Evolutionary conservation across 176 grass and related monocot genomes (phyloP), one percentile per base, ranked within the genome.

Genomic region (Alopecurus myosuroides): DNA sequence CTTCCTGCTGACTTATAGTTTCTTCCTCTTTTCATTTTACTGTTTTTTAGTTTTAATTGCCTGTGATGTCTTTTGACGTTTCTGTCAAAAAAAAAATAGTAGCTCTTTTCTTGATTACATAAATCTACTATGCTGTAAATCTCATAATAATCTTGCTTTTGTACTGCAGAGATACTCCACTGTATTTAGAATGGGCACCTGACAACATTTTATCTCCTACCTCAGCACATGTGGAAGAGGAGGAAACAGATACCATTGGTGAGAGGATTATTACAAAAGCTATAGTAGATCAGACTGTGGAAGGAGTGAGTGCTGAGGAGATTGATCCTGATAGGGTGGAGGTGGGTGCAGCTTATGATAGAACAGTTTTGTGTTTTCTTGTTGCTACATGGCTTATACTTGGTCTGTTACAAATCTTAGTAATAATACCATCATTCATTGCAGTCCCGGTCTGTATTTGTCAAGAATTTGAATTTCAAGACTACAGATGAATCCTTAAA

Each of bases 391-490:
- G 77, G 51, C 55, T 80, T 86, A 53, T 64, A 25, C 20, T 85
- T 77, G 9, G 23, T 31, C 63, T 89, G 34, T 52, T 74, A 82
- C 37, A 72, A 46, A 34, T 77, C 68, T 82, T 81, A 51, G 31
- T 57, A 65, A 84, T 76, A 55, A 22, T n/a, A n/a, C 74, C 17
- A 72, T 75, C 7, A 12, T 68, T 87, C n/a, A 26, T 90, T 87
- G 76, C 91, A 98, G 96, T 98, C 91, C 28, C 91, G 93, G 44
- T 98, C 96, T 57, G 41, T 95, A 23, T 98, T 95, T 82, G 96
- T 98, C 40, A 95, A 98, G 91, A 94, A 98, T 80, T 88, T 98
- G 77, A 98, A 98, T 83, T 95, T 98, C 84, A 94, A 90, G 89
- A 95, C 96, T 44, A 74, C 86, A 11, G 96, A 98, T 76, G 96